phyloP scores from a whole-genome alignment of 192 early-diverging fungal species.

The Lunasporangiospora selenospora region DNA sequence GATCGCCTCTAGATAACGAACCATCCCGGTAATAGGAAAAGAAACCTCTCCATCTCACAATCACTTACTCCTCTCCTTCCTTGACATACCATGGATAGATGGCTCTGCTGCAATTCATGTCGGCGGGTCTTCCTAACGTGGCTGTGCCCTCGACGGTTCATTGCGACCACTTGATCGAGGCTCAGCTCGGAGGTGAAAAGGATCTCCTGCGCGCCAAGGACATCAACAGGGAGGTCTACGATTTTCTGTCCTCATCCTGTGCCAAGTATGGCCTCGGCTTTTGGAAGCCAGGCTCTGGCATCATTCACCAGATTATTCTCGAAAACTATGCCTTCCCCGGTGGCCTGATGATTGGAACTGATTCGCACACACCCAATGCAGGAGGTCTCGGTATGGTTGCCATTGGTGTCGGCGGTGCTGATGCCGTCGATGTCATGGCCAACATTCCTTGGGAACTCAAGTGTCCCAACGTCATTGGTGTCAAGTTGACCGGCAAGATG shows the following conservation, averaged over 20 bases:
- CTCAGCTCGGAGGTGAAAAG: constrained; percentile 80
- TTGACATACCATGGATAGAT: constrained; percentile 53
- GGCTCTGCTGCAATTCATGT: constrained; percentile 98
- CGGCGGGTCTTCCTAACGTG: constrained; percentile 83
- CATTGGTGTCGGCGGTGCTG: constrained; percentile 97
- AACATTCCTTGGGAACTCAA: constrained; percentile 99
- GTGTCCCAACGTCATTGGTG: constrained; percentile 95
- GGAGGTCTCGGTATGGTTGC: constrained; percentile 97
- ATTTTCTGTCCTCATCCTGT: constrained; percentile 83
- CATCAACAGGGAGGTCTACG: constrained; percentile 94
- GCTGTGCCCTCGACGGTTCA: constrained; percentile 94
- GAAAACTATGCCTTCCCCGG: constrained; percentile 99
- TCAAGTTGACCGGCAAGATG: constrained; percentile 87
- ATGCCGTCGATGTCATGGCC: constrained; percentile 99
- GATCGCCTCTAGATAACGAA: not conserved
- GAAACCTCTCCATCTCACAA: not conserved
- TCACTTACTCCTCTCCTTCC: not conserved
- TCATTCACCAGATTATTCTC: constrained; percentile 96
- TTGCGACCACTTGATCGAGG: constrained; percentile 98
- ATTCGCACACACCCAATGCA: constrained; percentile 98
- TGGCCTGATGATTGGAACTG: constrained; percentile 96
- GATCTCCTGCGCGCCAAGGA: constrained; percentile 86
- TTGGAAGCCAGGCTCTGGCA: constrained; percentile 95
- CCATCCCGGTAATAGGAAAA: not conserved
- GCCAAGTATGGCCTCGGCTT: constrained; percentile 96